A percentile compares a stretch with the other conserved stretches of the same genome.
These are phyloP conservation scores for Paramecium primaurelia DNA, from an alignment of 73 alveolate species.

Conservation along the genomic window DNA sequence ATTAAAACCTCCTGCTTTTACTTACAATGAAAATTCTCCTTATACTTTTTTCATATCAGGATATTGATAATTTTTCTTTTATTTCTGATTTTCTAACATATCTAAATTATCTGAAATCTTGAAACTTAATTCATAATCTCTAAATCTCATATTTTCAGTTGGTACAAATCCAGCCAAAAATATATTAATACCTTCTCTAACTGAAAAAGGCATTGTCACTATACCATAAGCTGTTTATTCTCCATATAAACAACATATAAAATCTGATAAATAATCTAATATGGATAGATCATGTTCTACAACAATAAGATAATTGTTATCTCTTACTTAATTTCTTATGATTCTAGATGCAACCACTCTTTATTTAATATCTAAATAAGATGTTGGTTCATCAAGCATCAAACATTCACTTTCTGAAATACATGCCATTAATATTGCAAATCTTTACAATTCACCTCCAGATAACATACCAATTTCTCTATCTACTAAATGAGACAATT, in stretches of 20 bases:
- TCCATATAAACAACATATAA: conserved; percentile 98
- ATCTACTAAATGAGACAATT: conserved; percentile 86
- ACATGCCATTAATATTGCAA: conserved; percentile 96
- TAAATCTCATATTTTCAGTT: conserved; percentile 98
- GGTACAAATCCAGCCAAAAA: conserved; percentile 99
- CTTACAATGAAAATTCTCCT: conserved; percentile 79
- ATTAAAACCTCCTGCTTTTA: conserved; percentile 90
- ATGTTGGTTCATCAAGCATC: conserved; percentile 99
- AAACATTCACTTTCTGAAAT: conserved; percentile 95
- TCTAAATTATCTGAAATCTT: conserved; percentile 86
- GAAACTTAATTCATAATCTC: conserved; percentile 94
- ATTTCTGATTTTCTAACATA: neutral
- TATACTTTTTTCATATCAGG: conserved; percentile 88
- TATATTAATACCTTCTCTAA: conserved; percentile 98
- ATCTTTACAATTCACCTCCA: conserved; percentile 99
- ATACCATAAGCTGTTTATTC: conserved; percentile 98
- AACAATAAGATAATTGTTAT: conserved; percentile 88
- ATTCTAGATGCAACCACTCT: conserved; percentile 94
- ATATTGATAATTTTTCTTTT: conserved; percentile 77
- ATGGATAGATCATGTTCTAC: conserved; percentile 99
- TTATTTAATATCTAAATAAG: conserved; percentile 96
- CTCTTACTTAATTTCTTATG: conserved; percentile 80
- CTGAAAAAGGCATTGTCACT: conserved; percentile 99
- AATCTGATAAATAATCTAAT: conserved; percentile 97
- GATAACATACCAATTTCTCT: conserved; percentile 91